Percentiles rank a stretch among this genome's conserved stretches.
Evolutionary conservation across 1,284 basidiomycete species (phyloP).

Genomic region (Mycena citricolor): DNA sequence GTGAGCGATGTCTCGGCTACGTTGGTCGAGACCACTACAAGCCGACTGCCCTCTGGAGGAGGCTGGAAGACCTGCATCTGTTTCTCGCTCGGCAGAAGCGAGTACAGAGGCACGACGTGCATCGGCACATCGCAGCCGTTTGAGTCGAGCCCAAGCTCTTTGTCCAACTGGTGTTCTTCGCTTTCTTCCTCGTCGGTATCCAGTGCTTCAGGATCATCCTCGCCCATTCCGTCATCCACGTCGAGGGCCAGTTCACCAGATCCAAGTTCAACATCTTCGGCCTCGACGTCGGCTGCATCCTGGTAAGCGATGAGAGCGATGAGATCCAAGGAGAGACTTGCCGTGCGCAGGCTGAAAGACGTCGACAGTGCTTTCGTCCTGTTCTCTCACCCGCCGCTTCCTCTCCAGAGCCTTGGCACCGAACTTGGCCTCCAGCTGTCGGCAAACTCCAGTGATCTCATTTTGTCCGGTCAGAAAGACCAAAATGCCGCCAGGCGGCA

Average conservation of each 20-base stretch:
- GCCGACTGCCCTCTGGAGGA: conserved; percentile 81
- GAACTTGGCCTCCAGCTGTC: conserved; percentile 80
- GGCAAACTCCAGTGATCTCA: conserved; percentile 90
- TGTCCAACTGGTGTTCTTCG: conserved; percentile 35
- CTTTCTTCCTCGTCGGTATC: conserved; percentile 60
- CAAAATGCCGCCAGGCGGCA: conserved; percentile 91
- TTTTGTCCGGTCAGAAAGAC: conserved; percentile 99
- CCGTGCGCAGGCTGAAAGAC: conserved; percentile 51
- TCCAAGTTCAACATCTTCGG: conserved; percentile 83
- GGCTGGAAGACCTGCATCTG: conserved; percentile 96
- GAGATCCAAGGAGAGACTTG: conserved; percentile 25
- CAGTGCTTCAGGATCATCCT: conserved; percentile 48
- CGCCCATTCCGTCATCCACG: conserved; percentile 51
- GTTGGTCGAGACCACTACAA: conserved; percentile 97
- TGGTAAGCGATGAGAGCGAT: conserved; percentile 25
- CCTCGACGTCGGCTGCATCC: conserved; percentile 58
- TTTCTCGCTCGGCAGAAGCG: conserved; percentile 93
- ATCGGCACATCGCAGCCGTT: conserved; percentile 66
- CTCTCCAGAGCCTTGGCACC: conserved; percentile 64
- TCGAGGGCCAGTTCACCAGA: conserved; percentile 58
- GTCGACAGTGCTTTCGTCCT: conserved; percentile 22
- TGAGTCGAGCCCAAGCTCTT: conserved; percentile 53
- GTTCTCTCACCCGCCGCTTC: conserved; percentile 41
- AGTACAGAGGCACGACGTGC: conserved; percentile 94
- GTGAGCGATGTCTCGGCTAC: conserved; percentile 98